phyloP scores from a whole-genome alignment of 2,329 filamentous ascomycete genomes.

The Ophiostoma quercus region DNA sequence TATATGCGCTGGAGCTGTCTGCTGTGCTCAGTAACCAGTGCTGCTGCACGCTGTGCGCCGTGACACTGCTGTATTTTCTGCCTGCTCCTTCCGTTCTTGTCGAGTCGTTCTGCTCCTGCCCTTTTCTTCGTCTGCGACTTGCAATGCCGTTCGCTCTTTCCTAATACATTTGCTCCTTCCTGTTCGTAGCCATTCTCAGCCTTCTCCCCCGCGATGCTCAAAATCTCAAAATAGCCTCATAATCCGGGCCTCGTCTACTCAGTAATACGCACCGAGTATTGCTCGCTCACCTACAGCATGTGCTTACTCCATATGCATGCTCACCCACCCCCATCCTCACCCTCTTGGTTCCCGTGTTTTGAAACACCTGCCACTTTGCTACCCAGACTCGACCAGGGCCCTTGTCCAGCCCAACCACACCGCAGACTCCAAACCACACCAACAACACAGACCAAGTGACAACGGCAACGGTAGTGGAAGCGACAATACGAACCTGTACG shows the following conservation, averaged over 20 bases:
- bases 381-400: conserved; percentile 9
- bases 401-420: conserved; percentile 10
- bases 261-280: neutral
- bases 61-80: neutral
- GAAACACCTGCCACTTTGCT: conserved; percentile 15
- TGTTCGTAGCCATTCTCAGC: neutral
- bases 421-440: neutral
- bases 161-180: neutral
- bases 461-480: neutral
- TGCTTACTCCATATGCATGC: neutral
- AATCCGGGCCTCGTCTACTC: neutral
- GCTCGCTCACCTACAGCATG: neutral
- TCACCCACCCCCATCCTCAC: neutral
- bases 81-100: neutral
- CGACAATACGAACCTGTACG: conserved; percentile 2
- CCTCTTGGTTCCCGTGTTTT: conserved; percentile 12
- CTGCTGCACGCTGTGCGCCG: neutral
- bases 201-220: neutral
- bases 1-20: neutral
- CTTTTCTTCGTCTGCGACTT: neutral
- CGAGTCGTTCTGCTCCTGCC: conserved; percentile 2
- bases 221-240: neutral
- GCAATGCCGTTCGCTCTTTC: neutral
- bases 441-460: neutral
- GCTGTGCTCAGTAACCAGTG: neutral